These are phyloP conservation scores for Fusarium fujikuroi DNA, from an alignment of 2,329 filamentous ascomycete genomes.

Conservation along the genomic window DNA sequence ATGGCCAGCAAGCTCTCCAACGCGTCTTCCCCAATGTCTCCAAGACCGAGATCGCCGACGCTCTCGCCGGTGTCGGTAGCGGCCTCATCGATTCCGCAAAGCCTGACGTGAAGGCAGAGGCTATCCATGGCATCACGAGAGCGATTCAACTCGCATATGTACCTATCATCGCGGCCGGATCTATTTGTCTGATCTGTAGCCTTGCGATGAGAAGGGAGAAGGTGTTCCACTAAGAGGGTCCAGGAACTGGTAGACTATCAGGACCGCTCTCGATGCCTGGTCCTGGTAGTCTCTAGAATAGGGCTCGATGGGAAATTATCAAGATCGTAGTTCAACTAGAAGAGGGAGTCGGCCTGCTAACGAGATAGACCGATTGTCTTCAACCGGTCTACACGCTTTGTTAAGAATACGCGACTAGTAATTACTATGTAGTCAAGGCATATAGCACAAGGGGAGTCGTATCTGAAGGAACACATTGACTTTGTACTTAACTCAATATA, in stretches of 20 bases:
- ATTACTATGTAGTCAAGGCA: neutral
- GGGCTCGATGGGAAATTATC: fast-evolving
- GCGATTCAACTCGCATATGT: conserved; percentile 15
- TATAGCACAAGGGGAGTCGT: neutral
- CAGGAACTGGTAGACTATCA: fast-evolving
- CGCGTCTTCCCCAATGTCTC: neutral
- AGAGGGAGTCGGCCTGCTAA: too few species aligned
- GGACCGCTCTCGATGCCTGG: fast-evolving
- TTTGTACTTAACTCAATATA: too few species aligned
- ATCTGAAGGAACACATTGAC: neutral
- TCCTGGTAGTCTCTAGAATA: too few species aligned
- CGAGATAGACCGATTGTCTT: neutral
- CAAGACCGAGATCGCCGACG: conserved; percentile 4
- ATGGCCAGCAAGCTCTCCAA: conserved; percentile 7
- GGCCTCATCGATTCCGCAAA: conserved; percentile 4
- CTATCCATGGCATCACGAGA: conserved; percentile 14
- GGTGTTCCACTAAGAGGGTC: neutral
- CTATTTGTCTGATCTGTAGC: conserved; percentile 8
- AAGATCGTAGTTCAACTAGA: fast-evolving
- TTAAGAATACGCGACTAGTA: neutral
- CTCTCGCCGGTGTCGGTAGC: conserved; percentile 6
- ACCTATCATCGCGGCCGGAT: conserved; percentile 14
- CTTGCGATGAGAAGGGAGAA: conserved; percentile 7
- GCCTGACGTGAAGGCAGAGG: neutral
- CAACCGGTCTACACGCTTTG: neutral